These are phyloP conservation scores for Monoraphidium neglectum DNA, from an alignment of 139 green algal genomes.

Conservation along the genomic window DNA sequence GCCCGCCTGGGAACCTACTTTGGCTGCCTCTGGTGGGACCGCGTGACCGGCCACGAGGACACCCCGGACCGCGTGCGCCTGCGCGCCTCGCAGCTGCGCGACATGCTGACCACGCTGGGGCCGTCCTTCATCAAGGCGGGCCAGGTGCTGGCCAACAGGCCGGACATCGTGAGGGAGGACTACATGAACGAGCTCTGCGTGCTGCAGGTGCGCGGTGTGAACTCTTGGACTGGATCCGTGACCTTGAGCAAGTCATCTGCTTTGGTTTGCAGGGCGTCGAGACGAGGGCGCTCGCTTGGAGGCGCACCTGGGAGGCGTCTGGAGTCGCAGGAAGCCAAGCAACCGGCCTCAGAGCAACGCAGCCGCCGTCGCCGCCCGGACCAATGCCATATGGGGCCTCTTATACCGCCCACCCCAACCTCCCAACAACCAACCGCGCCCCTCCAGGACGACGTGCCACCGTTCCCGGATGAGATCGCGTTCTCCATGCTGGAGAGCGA, in stretches of 20 bases:
- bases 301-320: no score
- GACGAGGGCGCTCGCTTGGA: no score
- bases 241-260: no score
- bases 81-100: constrained; percentile 82
- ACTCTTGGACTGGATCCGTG: no score
- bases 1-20: constrained; percentile 52
- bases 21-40: constrained; percentile 49
- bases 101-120: constrained; percentile 87
- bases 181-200: constrained; percentile 99
- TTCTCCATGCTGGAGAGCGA: constrained; percentile 91
- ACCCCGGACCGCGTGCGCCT: constrained; percentile 51
- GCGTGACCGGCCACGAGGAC: constrained; percentile 39
- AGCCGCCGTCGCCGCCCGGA: no score
- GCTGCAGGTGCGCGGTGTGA: constrained; percentile 76
- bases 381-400: not conserved
- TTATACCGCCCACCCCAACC: not conserved
- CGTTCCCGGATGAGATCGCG: constrained; percentile 80
- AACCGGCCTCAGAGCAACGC: no score
- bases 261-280: no score
- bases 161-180: constrained; percentile 96
- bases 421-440: not conserved
- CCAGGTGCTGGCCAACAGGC: constrained; percentile 96
- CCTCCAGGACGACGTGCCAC: constrained; percentile 85
- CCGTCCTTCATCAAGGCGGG: constrained; percentile 99
- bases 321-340: no score